Evolutionary conservation across 805 yeast genomes (phyloP), one percentile per base, ranked within the genome.

Genomic region (Saccharomycopsis sp.): DNA sequence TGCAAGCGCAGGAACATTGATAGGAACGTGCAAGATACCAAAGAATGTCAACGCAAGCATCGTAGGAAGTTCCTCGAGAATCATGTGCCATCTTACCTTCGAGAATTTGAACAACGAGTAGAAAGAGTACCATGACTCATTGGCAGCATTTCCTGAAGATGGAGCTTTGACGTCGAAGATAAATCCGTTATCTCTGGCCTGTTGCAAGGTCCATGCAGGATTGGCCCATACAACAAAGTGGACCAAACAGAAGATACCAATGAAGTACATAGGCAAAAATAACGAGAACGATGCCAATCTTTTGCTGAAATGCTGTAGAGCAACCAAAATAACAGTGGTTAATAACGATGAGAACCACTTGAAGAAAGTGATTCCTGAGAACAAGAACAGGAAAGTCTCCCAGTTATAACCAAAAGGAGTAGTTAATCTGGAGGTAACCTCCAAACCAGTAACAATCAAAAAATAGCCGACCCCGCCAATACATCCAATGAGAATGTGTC

Each of bases 401-500:
- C 74, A 68, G 59, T 83, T 78, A 68, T 89, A 91, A 54, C 77
- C 78, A 50, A 92, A 70, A 1, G 89, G 85, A 2, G 89, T 88
- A 53, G 89, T 88, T 34, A 89, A 71, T 59, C 96, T 76, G 0
- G 97, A 84, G n/a, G 89, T 80, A 0, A 94, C 97, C 67, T 92
- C 97, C 29, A 94, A 72, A 1, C 97, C 99, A 0, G 99, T 94
- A 1, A 89, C 85, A 1, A 91, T 75, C 53, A 94, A 75, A 71
- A 94, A 94, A 72, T 89, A 91, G 5, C 99, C 99, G 53, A 94
- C 99, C 66, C 99, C 99, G 46, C 99, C 99, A 64, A 94, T 91
- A 69, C 98, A 94, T 1, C 99, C 99, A 41, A 94, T 94, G 29
- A 94, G 77, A 57, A 94, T 92, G 70, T 94, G 99, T 61, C 97